A percentile compares a stretch with the other conserved stretches of the same genome.
These are phyloP conservation scores for Blastobotrys arbuscula DNA, from an alignment of 1,139 yeast species.

Conservation along the genomic window DNA sequence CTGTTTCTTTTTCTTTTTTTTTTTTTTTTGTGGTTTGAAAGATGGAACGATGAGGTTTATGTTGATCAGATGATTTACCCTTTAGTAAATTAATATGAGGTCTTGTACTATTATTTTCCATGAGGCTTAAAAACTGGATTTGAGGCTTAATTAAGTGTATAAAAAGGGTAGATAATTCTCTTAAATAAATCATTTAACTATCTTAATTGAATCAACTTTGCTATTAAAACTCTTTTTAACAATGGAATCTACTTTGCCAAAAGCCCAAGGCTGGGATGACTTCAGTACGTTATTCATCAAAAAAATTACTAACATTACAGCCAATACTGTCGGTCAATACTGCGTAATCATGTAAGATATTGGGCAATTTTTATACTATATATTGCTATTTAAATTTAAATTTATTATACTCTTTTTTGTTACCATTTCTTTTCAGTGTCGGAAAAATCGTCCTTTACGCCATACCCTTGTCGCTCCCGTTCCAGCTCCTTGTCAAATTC, in stretches of 20 bases:
- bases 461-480: conserved; percentile 27
- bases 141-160: no score
- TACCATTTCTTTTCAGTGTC: conserved; percentile 33
- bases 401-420: not conserved
- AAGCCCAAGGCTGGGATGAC: conserved; percentile 1
- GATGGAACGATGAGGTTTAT: no score
- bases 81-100: no score
- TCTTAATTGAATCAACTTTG: no score
- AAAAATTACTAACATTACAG: not conserved
- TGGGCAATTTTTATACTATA: not conserved
- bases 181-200: no score
- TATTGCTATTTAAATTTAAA: not conserved
- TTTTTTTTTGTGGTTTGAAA: no score
- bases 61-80: no score
- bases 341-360: conserved; percentile 1
- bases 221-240: not conserved
- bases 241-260: not conserved
- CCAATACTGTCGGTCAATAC: not conserved
- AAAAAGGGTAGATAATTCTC: no score
- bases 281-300: not conserved
- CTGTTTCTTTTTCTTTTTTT: no score
- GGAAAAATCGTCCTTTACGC: conserved; percentile 28
- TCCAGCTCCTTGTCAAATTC: conserved; percentile 30
- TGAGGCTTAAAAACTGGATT: no score
- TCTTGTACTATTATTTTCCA: no score